phyloP scores from a whole-genome alignment of 495 filamentous ascomycete species.

The Cercophora newfieldiana region DNA sequence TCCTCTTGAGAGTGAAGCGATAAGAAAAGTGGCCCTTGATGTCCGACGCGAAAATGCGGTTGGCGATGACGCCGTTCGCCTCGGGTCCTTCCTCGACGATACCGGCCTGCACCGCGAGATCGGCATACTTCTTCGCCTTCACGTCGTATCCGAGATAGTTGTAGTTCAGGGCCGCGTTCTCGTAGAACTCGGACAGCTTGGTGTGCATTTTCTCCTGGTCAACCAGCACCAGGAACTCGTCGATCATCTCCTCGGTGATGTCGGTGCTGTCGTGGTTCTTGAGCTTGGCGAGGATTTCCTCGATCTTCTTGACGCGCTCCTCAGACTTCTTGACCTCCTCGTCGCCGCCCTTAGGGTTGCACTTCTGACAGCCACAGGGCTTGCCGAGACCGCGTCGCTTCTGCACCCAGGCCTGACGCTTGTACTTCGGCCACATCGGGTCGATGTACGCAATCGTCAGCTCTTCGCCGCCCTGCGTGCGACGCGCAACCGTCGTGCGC shows the following conservation, averaged over 20 bases:
- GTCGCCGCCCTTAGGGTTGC: constrained; percentile 14
- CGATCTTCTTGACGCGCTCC: constrained; percentile 27
- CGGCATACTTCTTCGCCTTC: constrained; percentile 31
- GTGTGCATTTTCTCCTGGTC: constrained; percentile 32
- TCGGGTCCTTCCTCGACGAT: constrained; percentile 31
- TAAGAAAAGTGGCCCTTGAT: constrained; percentile 29
- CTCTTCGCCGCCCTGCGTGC: constrained; percentile 34
- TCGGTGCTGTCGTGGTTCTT: constrained; percentile 31
- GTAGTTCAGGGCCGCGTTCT: constrained; percentile 42
- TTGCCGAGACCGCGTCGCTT: constrained; percentile 13
- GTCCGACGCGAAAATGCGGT: constrained; percentile 26
- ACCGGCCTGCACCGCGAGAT: constrained; percentile 31
- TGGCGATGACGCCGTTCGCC: constrained; percentile 26
- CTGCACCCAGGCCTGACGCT: constrained; percentile 28
- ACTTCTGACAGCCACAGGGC: constrained; percentile 28
- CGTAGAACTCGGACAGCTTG: constrained; percentile 35
- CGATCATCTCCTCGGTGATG: constrained; percentile 32
- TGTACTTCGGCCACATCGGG: constrained; percentile 22
- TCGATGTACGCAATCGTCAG: constrained; percentile 37
- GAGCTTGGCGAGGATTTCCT: constrained; percentile 27
- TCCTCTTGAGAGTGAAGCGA: constrained; percentile 20
- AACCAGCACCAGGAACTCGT: constrained; percentile 30
- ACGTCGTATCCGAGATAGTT: constrained; percentile 33
- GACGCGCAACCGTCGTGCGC: constrained; percentile 31
- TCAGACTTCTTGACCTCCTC: constrained; percentile 26